Percentiles rank a stretch among this genome's conserved stretches.
These are phyloP conservation scores for Fusarium concolor DNA, from an alignment of 2,329 filamentous ascomycete species.

Conservation along the genomic window DNA sequence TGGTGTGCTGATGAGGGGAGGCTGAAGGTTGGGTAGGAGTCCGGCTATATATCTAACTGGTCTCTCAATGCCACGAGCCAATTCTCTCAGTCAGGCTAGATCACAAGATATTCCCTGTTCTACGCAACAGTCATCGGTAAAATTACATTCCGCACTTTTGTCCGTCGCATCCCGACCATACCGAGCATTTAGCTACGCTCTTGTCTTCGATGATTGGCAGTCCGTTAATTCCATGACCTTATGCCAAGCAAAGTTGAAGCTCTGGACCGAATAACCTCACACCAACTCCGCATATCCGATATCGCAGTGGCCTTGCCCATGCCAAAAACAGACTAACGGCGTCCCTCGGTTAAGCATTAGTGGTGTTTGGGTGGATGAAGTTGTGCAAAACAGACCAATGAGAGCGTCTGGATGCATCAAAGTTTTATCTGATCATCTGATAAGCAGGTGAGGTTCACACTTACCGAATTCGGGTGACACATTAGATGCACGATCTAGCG, in stretches of 20 bases:
- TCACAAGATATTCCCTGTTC: not conserved
- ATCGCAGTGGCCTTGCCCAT: not conserved
- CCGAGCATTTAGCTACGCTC: not conserved
- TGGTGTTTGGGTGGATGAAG: not conserved
- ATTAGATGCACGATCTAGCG: not conserved
- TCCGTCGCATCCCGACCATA: not conserved
- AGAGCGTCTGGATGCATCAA: constrained; percentile 22
- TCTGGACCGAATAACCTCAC: not conserved
- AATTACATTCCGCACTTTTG: not conserved
- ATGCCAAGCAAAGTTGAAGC: constrained; percentile 29
- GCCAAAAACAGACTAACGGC: not conserved
- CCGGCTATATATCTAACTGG: constrained; percentile 15
- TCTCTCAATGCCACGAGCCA: too few species aligned
- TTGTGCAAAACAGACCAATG: constrained; percentile 8
- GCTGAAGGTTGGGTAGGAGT: not conserved
- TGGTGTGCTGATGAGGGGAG: not conserved
- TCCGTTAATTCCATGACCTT: constrained; percentile 9
- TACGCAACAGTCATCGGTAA: not conserved
- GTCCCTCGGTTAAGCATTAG: not conserved
- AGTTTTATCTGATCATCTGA: constrained; percentile 48
- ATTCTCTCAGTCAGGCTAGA: not conserved
- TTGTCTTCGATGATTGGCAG: not conserved
- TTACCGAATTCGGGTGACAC: not conserved
- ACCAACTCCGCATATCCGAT: constrained; percentile 12
- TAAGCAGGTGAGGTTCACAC: constrained; percentile 15